Evolutionary conservation across 2,329 filamentous ascomycete genomes (phyloP).

Genomic region (Reticulascus tulasneorum): DNA sequence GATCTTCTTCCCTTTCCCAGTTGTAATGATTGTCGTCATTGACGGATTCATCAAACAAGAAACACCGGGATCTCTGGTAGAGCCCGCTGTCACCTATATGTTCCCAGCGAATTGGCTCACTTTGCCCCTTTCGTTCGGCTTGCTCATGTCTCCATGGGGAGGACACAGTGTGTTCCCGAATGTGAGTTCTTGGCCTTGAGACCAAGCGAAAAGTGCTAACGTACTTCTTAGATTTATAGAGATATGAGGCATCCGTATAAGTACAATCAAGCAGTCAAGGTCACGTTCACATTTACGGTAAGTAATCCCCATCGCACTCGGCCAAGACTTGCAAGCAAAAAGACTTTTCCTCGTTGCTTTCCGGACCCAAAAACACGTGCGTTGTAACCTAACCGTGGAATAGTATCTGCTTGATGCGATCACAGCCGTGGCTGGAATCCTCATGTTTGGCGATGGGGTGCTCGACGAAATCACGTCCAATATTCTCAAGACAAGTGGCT

Average conservation of each 20-base stretch:
- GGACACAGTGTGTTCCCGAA: slow-evolving; percentile 76
- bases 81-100: slow-evolving; percentile 75
- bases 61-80: slow-evolving; percentile 74
- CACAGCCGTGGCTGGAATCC: slow-evolving; percentile 77
- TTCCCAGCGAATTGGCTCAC: slow-evolving; percentile 85
- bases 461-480: slow-evolving; percentile 88
- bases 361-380: background rate
- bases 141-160: slow-evolving; percentile 75
- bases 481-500: slow-evolving; percentile 70
- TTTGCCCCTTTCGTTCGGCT: slow-evolving; percentile 80
- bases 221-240: slow-evolving; percentile 47
- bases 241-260: slow-evolving; percentile 74
- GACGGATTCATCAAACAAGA: slow-evolving; percentile 83
- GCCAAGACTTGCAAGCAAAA: background rate
- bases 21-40: slow-evolving; percentile 76
- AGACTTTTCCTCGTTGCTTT: slow-evolving; percentile 3
- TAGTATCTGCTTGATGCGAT: slow-evolving; percentile 75
- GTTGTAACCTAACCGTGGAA: slow-evolving; percentile 8
- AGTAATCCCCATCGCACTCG: slow-evolving; percentile 21
- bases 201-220: background rate
- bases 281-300: slow-evolving; percentile 83
- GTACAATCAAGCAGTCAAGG: slow-evolving; percentile 68
- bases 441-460: slow-evolving; percentile 94
- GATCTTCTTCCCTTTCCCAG: slow-evolving; percentile 35
- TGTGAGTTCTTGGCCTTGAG: slow-evolving; percentile 27